Percentiles rank a stretch among this genome's conserved stretches.
Conservation (phyloP, 805 yeast species). For the Cyberlindnera euphorbiae region DNA sequence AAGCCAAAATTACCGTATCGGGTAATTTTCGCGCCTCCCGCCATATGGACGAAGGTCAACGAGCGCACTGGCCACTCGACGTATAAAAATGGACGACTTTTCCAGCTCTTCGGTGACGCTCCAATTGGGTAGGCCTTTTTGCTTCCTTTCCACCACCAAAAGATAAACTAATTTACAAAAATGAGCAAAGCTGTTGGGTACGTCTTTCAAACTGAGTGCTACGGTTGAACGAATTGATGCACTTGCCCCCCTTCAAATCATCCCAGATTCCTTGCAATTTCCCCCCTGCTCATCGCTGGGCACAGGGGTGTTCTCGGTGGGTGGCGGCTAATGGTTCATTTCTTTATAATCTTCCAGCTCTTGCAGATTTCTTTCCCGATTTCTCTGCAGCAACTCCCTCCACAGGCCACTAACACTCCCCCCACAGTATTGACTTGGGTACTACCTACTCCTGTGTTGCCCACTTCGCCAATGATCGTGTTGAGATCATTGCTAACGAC, state of each 20-base stretch:
- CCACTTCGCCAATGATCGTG: slow-evolving; percentile 86
- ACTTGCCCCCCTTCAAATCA: too few species aligned
- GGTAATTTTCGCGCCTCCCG: slow-evolving; percentile 13
- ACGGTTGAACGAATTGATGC: neutral
- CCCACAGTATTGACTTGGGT: slow-evolving; percentile 28
- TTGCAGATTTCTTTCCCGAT: too few species aligned
- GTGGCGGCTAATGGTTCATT: too few species aligned
- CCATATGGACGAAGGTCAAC: too few species aligned
- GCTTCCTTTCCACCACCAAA: neutral
- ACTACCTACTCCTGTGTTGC: slow-evolving; percentile 80
- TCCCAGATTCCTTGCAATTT: too few species aligned
- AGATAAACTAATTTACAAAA: slow-evolving; percentile 9
- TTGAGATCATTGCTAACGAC: slow-evolving; percentile 94
- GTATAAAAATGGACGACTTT: slow-evolving; percentile 8
- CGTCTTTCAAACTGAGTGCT: slow-evolving; percentile 27
- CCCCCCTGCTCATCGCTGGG: too few species aligned
- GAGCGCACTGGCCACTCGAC: too few species aligned
- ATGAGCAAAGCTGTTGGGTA: slow-evolving; percentile 48
- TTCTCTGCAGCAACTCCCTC: too few species aligned
- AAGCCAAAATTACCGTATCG: slow-evolving; percentile 9
- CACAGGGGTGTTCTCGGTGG: too few species aligned
- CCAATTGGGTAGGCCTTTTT: neutral
- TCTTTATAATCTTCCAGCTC: too few species aligned
- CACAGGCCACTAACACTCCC: neutral
- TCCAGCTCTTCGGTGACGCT: slow-evolving; percentile 3